These are phyloP conservation scores for Aspergillus avenaceus DNA, from an alignment of 495 filamentous ascomycete genomes.

Conservation along the genomic window DNA sequence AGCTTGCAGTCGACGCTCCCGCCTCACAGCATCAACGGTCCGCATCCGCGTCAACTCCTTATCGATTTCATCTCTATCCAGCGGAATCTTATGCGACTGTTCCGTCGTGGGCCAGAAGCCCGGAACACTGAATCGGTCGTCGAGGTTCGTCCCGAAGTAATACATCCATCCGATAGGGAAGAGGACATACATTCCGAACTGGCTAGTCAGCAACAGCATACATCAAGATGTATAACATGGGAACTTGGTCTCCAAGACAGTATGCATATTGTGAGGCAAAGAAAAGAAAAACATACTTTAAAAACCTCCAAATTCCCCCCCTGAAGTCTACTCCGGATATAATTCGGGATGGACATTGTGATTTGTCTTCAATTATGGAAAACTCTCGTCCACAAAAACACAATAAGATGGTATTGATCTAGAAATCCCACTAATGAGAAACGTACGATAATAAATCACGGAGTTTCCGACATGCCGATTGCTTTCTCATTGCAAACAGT, in stretches of 20 bases:
- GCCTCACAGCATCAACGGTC: constrained; percentile 33
- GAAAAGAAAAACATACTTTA: constrained; percentile 57
- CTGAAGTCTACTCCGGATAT: constrained; percentile 46
- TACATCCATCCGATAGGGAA: constrained; percentile 99
- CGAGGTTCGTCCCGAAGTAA: constrained; percentile 98
- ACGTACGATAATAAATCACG: constrained; percentile 13
- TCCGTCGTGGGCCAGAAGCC: constrained; percentile 92
- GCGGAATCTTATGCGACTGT: constrained; percentile 82
- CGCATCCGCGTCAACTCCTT: constrained; percentile 72
- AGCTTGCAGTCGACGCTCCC: constrained; percentile 52
- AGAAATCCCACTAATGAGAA: background rate
- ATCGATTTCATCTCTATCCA: constrained; percentile 82
- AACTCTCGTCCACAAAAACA: no score
- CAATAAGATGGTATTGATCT: no score
- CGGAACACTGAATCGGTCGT: constrained; percentile 78
- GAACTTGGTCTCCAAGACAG: no score
- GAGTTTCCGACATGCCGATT: constrained; percentile 9
- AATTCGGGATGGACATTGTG: constrained; percentile 37
- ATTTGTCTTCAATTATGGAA: background rate
- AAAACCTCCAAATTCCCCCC: constrained; percentile 93
- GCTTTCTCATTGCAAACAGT: constrained; percentile 9
- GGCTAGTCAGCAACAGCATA: background rate
- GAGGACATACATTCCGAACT: constrained; percentile 98
- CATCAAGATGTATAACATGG: background rate
- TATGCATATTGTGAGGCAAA: background rate